Conservation (phyloP, 2,329 filamentous ascomycete genomes). For the Rhinocladiella similis region DNA sequence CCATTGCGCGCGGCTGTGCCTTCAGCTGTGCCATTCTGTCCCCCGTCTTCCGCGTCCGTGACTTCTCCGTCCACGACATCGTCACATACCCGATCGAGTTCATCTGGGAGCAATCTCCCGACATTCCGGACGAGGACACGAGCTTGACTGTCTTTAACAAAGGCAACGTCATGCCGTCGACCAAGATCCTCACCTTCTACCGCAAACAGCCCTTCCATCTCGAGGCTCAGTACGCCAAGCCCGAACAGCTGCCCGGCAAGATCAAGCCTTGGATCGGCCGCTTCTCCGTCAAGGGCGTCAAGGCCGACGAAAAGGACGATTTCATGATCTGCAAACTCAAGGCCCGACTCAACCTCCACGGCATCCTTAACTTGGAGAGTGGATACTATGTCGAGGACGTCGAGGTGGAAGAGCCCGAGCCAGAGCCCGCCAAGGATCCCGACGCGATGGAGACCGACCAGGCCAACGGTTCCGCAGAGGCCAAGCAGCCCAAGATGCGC, state of each 20-base stretch:
- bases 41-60: conserved; percentile 95
- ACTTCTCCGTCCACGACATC: conserved; percentile 97
- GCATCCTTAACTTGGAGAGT: conserved; percentile 91
- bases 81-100: conserved; percentile 99
- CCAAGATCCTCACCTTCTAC: conserved; percentile 99
- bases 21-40: conserved; percentile 98
- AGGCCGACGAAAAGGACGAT: conserved; percentile 84
- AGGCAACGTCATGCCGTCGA: conserved; percentile 94
- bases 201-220: conserved; percentile 96
- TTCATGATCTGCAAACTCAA: conserved; percentile 99
- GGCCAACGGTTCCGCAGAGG: conserved; percentile 60
- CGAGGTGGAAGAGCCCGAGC: conserved; percentile 91
- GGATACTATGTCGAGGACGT: conserved; percentile 98
- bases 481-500: conserved; percentile 74
- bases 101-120: conserved; percentile 96
- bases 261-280: conserved; percentile 92
- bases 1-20: conserved; percentile 89
- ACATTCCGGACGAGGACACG: conserved; percentile 98
- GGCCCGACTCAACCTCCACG: conserved; percentile 93
- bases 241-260: conserved; percentile 84
- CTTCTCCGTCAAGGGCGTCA: conserved; percentile 97
- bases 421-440: conserved; percentile 69
- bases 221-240: conserved; percentile 89
- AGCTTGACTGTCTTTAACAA: conserved; percentile 96
- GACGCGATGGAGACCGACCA: conserved; percentile 81